Conservation (phyloP, 768 basidiomycete genomes). For the Coprinellus aureogranulatus region DNA sequence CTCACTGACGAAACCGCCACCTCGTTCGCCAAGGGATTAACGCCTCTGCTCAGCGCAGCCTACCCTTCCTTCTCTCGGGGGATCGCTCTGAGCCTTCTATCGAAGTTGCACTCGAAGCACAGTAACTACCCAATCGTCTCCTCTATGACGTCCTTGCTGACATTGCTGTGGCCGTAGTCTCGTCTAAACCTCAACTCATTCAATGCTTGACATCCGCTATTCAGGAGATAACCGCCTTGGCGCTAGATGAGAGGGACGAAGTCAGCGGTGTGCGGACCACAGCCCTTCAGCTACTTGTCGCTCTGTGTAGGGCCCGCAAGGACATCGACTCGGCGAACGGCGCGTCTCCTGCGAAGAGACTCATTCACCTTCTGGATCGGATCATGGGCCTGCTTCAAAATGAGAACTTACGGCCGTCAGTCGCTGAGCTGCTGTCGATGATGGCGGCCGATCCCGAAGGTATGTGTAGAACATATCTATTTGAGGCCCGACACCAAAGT, state of each 20-base stretch:
- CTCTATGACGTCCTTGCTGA: no score
- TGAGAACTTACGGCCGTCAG: not conserved
- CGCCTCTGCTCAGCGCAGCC: not conserved
- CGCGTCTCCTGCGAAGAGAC: not conserved
- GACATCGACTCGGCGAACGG: not conserved
- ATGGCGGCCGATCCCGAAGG: not conserved
- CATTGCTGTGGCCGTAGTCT: no score
- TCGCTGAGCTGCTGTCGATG: not conserved
- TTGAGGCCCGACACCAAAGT: no score
- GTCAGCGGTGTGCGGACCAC: not conserved
- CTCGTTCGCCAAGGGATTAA: not conserved
- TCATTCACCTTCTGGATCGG: no score
- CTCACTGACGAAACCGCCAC: not conserved
- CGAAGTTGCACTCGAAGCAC: not conserved
- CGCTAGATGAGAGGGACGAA: not conserved
- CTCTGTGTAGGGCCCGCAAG: not conserved
- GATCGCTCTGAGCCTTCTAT: not conserved
- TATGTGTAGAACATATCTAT: not conserved
- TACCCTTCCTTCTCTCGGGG: not conserved
- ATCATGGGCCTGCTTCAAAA: not conserved
- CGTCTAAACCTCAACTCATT: not conserved
- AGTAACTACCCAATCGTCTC: not conserved
- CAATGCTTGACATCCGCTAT: not conserved
- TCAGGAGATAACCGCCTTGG: not conserved
- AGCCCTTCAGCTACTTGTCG: not conserved